These are phyloP conservation scores for Eimeria acervulina DNA, from an alignment of 169 alveolate genomes.

Conservation along the genomic window DNA sequence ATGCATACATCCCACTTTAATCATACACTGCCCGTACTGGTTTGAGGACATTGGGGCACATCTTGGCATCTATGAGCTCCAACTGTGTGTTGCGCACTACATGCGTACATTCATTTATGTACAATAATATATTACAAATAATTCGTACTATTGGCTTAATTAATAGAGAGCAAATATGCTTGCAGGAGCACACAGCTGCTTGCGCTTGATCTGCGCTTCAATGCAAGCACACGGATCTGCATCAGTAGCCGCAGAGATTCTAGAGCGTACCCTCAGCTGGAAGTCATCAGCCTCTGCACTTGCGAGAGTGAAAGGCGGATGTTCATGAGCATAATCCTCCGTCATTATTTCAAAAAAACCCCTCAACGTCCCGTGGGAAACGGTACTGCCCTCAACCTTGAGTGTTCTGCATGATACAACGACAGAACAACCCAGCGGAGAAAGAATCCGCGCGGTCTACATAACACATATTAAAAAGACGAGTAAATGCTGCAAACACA, in stretches of 20 bases:
- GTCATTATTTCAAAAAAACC: constrained; percentile 94
- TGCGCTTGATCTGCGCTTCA: not conserved
- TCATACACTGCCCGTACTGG: not conserved
- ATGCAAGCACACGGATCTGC: not conserved
- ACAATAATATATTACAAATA: not conserved
- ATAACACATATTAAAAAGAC: no score
- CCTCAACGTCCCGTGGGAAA: constrained; percentile 93
- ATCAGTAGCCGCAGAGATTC: not conserved
- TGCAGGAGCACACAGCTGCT: not conserved
- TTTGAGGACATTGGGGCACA: no score
- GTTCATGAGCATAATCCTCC: constrained; percentile 90
- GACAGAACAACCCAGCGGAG: not conserved
- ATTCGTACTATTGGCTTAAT: not conserved
- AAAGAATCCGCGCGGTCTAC: not conserved
- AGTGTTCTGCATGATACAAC: constrained; percentile 79
- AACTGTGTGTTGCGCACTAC: not conserved
- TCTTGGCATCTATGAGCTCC: not conserved
- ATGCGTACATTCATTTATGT: not conserved
- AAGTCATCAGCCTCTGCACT: constrained; percentile 93
- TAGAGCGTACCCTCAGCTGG: constrained; percentile 88
- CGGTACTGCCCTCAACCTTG: constrained; percentile 89
- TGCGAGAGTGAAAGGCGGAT: constrained; percentile 89
- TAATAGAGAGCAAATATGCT: not conserved
- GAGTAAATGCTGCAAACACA: not conserved
- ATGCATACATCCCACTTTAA: not conserved